Conservation (phyloP, 345 rosid genomes). For the Odontarrhena argentea region DNA sequence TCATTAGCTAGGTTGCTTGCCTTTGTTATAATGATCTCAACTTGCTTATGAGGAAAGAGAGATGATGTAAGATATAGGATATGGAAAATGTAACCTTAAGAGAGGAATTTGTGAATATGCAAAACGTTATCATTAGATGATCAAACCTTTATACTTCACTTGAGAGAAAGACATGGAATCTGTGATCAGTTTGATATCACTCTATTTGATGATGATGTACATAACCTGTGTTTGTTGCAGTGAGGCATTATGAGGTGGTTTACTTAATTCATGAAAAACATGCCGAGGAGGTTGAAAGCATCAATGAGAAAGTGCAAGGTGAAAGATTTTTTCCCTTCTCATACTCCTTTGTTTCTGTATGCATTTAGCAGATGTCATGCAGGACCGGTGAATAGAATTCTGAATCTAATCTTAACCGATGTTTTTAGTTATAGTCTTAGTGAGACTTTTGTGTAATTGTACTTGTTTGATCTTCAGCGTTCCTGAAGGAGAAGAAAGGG, state of each 20-base stretch:
- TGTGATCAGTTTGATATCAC: constrained; percentile 9
- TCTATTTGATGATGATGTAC: constrained; percentile 5
- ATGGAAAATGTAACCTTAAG: neutral
- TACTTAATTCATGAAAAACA: constrained; percentile 91
- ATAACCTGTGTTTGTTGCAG: constrained; percentile 44
- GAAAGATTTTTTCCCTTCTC: constrained; percentile 6
- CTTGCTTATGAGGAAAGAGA: neutral
- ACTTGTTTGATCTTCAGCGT: constrained; percentile 49
- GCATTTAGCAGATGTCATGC: neutral
- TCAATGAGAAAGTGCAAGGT: constrained; percentile 93
- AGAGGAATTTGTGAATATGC: constrained; percentile 3
- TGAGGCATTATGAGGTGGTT: constrained; percentile 93
- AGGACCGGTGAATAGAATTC: neutral
- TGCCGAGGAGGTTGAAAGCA: constrained; percentile 66
- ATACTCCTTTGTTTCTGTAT: neutral
- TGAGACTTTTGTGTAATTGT: constrained; percentile 1
- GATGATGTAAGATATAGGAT: neutral
- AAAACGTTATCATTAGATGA: neutral
- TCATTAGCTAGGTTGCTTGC: neutral
- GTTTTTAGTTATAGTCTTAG: neutral
- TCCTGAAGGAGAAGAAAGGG: constrained; percentile 82
- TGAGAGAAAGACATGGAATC: constrained; percentile 10
- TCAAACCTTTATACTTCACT: neutral
- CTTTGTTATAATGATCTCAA: neutral
- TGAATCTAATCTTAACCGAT: neutral